These are phyloP conservation scores for Fraxinus floribunda DNA, from an alignment of 305 asterid species.

Conservation along the genomic window DNA sequence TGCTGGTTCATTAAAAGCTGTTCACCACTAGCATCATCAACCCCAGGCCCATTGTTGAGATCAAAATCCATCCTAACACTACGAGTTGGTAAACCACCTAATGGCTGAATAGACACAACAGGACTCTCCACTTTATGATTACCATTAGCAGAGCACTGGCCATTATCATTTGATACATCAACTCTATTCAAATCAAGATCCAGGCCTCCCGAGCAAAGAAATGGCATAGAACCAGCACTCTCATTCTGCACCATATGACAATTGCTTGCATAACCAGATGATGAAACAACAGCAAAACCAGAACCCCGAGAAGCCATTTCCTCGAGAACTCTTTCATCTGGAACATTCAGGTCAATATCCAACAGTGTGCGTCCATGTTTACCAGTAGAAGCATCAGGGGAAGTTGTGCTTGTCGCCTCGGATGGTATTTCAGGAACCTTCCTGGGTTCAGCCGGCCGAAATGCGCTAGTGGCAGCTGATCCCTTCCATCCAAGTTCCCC, in stretches of 20 bases:
- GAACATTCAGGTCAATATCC: slow-evolving; percentile 79
- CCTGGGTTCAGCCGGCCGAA: slow-evolving; percentile 96
- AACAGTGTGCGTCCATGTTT: slow-evolving; percentile 47
- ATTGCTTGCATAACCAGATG: slow-evolving; percentile 23
- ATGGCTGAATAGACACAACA: slow-evolving; percentile 33
- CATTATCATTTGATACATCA: slow-evolving; percentile 65
- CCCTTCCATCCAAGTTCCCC: slow-evolving; percentile 94
- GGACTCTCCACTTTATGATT: slow-evolving; percentile 36
- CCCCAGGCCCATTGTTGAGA: slow-evolving; percentile 71
- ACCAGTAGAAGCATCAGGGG: slow-evolving; percentile 46
- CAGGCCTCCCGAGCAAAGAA: slow-evolving; percentile 57
- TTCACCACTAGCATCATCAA: slow-evolving; percentile 57
- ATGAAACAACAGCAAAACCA: slow-evolving; percentile 30
- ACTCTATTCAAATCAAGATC: slow-evolving; percentile 84
- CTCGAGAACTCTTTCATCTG: slow-evolving; percentile 70
- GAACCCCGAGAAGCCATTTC: slow-evolving; percentile 56
- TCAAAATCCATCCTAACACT: slow-evolving; percentile 71
- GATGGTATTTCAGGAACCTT: slow-evolving; percentile 44
- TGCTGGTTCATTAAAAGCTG: slow-evolving; percentile 41
- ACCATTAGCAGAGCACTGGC: slow-evolving; percentile 49
- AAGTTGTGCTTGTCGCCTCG: slow-evolving; percentile 24
- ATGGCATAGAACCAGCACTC: slow-evolving; percentile 34
- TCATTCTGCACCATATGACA: slow-evolving; percentile 28
- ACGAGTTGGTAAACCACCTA: slow-evolving; percentile 33
- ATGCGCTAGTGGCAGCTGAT: slow-evolving; percentile 94